Percentiles rank a stretch among this genome's conserved stretches.
These are phyloP conservation scores for Teratosphaeria pseudoeucalypti DNA, from an alignment of 2,329 filamentous ascomycete species.

Conservation along the genomic window DNA sequence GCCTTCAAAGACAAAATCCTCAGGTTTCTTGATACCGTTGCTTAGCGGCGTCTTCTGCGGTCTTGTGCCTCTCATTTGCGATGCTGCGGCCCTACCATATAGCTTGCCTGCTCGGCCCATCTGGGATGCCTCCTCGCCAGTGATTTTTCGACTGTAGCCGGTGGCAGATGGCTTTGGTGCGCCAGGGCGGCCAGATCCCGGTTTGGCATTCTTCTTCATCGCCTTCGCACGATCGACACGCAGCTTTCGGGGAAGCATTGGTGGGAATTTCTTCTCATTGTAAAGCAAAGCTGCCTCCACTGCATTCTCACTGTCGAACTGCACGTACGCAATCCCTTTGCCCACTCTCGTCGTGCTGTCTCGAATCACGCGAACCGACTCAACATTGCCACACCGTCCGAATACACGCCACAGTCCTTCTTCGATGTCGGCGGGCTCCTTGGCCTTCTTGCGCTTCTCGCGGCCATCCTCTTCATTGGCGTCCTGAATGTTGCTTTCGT, in stretches of 20 bases:
- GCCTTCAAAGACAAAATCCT: constrained; percentile 72
- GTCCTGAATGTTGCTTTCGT: constrained; percentile 60
- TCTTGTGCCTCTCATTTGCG: constrained; percentile 25
- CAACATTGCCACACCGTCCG: constrained; percentile 65
- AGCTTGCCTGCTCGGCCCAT: constrained; percentile 66
- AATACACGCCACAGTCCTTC: constrained; percentile 87
- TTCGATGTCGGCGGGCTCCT: constrained; percentile 69
- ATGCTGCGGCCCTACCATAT: constrained; percentile 58
- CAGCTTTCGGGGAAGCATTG: constrained; percentile 79
- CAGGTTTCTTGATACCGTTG: constrained; percentile 45
- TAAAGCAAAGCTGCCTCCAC: constrained; percentile 86
- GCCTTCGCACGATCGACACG: constrained; percentile 81
- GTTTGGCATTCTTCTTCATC: constrained; percentile 39
- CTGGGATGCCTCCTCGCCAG: constrained; percentile 58
- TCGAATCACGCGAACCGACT: constrained; percentile 85
- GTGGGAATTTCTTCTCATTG: constrained; percentile 85
- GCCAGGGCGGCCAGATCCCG: constrained; percentile 20
- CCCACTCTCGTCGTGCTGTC: constrained; percentile 85
- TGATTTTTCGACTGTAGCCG: constrained; percentile 60
- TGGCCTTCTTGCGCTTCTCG: constrained; percentile 58
- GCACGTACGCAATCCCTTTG: constrained; percentile 95
- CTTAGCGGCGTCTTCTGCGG: constrained; percentile 19
- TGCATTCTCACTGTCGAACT: constrained; percentile 77
- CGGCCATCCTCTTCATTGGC: constrained; percentile 52
- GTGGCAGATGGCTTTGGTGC: constrained; percentile 20